phyloP scores from a whole-genome alignment of 306 rosid species.

The Benincasa hispida region DNA sequence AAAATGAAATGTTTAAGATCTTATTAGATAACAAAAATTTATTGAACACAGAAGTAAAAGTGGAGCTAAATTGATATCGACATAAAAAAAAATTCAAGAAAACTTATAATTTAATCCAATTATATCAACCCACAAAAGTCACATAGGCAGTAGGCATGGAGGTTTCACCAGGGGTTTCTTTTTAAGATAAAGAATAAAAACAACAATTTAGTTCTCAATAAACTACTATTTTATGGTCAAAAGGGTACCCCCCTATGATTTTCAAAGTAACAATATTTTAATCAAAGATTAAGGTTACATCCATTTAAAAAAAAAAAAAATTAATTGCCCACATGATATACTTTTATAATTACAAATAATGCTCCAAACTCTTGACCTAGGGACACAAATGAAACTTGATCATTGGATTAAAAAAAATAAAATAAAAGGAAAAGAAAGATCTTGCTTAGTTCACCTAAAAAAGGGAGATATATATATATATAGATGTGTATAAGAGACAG shows the following conservation, averaged over 20 bases:
- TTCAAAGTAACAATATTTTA: not conserved
- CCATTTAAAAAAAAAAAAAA: too few relatives aligned
- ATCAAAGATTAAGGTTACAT: not conserved
- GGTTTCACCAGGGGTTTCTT: not conserved
- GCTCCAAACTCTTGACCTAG: not conserved
- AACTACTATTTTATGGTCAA: not conserved
- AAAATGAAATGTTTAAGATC: too few relatives aligned
- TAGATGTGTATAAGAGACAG: too few relatives aligned
- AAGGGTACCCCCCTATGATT: not conserved
- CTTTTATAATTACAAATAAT: not conserved
- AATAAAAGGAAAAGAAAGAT: not conserved
- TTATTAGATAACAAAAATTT: too few relatives aligned
- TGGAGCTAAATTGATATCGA: too few relatives aligned
- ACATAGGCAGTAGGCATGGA: not conserved
- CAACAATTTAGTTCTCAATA: not conserved
- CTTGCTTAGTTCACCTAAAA: not conserved
- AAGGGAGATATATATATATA: not conserved
- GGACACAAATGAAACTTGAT: not conserved
- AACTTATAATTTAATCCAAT: too few relatives aligned
- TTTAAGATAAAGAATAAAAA: not conserved
- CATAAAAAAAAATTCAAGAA: too few relatives aligned
- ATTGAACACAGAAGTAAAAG: too few relatives aligned
- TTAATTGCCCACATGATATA: not conserved
- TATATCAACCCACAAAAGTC: not conserved
- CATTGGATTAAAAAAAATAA: not conserved